Conservation (phyloP, 139 green algal genomes). For the Picochlorum sp. region DNA sequence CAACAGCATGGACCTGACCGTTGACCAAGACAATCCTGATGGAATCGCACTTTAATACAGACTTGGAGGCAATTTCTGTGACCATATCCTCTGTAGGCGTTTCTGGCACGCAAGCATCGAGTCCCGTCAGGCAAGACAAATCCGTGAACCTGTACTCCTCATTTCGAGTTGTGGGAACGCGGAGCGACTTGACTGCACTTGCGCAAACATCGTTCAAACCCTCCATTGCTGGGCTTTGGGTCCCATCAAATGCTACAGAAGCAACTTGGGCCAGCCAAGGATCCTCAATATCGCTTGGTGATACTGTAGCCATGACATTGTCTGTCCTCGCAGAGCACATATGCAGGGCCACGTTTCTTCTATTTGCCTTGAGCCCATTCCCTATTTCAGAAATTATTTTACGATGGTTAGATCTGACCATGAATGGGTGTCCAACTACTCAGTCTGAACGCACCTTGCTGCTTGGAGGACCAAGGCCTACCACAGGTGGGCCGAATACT, state of each 20-base stretch:
- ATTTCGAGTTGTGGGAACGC: constrained; percentile 68
- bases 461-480: neutral
- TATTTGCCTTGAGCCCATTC: no score
- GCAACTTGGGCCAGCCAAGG: constrained; percentile 26
- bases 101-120: neutral
- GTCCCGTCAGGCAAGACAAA: constrained; percentile 36
- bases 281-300: constrained; percentile 13
- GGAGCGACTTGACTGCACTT: constrained; percentile 37
- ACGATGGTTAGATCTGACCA: no score
- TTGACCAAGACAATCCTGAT: constrained; percentile 40
- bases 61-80: no score
- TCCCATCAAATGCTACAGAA: neutral
- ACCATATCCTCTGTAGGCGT: no score
- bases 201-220: constrained; percentile 26
- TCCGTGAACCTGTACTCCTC: constrained; percentile 87
- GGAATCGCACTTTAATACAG: no score
- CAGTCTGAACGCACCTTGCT: neutral
- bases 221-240: neutral
- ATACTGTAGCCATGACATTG: neutral
- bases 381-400: no score
- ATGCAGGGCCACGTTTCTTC: no score
- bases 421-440: no score
- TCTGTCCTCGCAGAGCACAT: no score
- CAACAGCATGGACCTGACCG: constrained; percentile 32
- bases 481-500: neutral